Base-by-base conservation (phyloP, 345 rosid species). In the Eutrema japonicum region DNA sequence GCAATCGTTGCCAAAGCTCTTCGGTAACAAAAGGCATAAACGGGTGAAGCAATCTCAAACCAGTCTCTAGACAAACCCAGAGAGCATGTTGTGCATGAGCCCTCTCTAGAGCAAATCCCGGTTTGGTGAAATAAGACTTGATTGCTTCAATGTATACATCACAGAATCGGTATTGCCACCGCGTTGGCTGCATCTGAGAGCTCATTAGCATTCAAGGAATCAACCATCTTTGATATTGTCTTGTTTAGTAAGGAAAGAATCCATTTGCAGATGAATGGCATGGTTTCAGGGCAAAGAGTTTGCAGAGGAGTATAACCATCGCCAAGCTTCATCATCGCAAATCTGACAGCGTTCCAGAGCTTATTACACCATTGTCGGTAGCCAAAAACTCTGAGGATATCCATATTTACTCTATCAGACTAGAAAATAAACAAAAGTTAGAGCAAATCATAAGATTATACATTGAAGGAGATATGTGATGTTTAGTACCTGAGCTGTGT, bases 341-440 rank as follows among this genome's bases (percentile, higher is more conserved):
- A 95, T 47, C 96, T 89, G 70, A 95, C 96, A 3, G 96, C 99
- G 76, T 95, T 92, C 97, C 99, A 92, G 47, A 95, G 73, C 71
- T 95, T 95, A 82, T 95, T 95, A 78, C 99, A 95, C 99, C 99
- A 92, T 59, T 95, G 97, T 11, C 96, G 99, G 83, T 92, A 92
- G 27, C 96, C 97, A 77, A 88, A 88, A 42, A 95, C 99, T 83
- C 97, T 83, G 80, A 83, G 93, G 56, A 95, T 92, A 74, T 95
- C 97, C 86, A 95, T 81, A 82, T 95, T 95, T 66, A 95, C 90
- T 81, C 79, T 92, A 77, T 92, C 99, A 16, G 93, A 89, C 96
- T 95, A 85, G 60, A 82, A 77, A 52, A 10, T 10, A 12, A 75
- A 37, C 55, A 50, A 41, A 2, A 41, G 46, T 22, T 37, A 45